Base-by-base conservation (phyloP, 371 early-diverging fungal genomes). In the Syncephalastrum sp. region DNA sequence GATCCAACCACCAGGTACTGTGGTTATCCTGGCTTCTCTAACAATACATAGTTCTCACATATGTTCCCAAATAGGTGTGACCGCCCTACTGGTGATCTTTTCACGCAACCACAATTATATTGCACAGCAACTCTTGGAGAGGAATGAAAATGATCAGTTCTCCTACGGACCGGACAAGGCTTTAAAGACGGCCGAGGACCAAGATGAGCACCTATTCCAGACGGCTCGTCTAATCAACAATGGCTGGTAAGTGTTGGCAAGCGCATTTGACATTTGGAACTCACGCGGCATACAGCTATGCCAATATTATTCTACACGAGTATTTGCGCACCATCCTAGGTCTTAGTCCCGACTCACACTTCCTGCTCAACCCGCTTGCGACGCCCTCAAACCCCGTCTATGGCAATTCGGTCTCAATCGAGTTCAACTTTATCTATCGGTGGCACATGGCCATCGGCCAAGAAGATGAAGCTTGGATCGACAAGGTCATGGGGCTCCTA, bases 51-150 rank as follows among this genome's bases (percentile, higher is more conserved):
- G 0, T 19, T 23, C 15, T 52, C 24, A 38, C 19, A 27, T 6
- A 42, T 17, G 16, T 16, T n/a, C 13, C 6, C n/a, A 23, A 29
- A 47, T 27, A 64, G 78, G 79, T 44, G 78, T 79, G 15, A 69
- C 59, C 14, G 63, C 68, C 42, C 44, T 82, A 16, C 42, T 81
- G 42, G 70, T 79, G 8, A 16, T 82, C 5, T 82, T 82, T 54
- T 75, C 77, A 3, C 68, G 83, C 21, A 82, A 82, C 51, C 83
- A 82, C 54, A 82, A 81, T 41, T 75, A 67, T 55, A 81, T 82
- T 61, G 81, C 81, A 8, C 56, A 74, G 44, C 60, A 58, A 17
- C 62, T 82, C 7, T 24, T 77, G 14, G 75, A 73, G 47, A 65
- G 59, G n/a, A 78, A 78, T 56, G 75, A 77, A 62, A 65, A 68